Percentiles rank a stretch among this genome's conserved stretches.
phyloP scores from a whole-genome alignment of 1,139 yeast genomes.

The Candida mesenterica region DNA sequence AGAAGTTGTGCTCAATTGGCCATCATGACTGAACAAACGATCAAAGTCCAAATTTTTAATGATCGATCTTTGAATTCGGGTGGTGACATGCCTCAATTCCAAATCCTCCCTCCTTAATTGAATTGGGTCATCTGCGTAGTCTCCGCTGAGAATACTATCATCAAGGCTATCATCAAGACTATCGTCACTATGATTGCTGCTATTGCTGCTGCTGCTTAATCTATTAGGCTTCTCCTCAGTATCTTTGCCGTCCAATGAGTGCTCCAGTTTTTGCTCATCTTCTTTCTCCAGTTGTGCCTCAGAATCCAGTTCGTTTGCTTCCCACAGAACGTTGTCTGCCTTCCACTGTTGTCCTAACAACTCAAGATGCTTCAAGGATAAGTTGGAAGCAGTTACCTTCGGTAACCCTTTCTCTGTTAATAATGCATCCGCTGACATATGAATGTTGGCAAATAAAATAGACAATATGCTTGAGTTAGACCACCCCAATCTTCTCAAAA shows the following conservation, averaged over 20 bases:
- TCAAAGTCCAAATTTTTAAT: conserved; percentile 26
- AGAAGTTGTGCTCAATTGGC: conserved; percentile 30
- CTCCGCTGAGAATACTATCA: conserved; percentile 1
- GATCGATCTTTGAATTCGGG: conserved; percentile 17
- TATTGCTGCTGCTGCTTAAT: no score
- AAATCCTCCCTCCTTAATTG: neutral
- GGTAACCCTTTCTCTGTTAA: conserved; percentile 29
- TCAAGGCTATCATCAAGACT: conserved; percentile 3
- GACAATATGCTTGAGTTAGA: conserved; percentile 29
- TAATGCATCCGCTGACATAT: conserved; percentile 35
- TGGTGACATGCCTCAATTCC: neutral
- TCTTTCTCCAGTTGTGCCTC: neutral
- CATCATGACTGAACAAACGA: conserved; percentile 32
- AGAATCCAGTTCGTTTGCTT: neutral
- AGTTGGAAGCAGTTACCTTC: conserved; percentile 32
- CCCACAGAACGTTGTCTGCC: conserved; percentile 13
- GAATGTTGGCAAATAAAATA: conserved; percentile 30
- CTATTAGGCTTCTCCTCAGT: no score
- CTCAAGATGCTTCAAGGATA: conserved; percentile 33
- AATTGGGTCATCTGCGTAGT: conserved; percentile 1
- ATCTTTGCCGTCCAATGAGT: no score
- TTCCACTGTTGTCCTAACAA: conserved; percentile 33
- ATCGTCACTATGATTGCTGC: conserved; percentile 3
- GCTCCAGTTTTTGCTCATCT: no score
- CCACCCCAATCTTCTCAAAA: conserved; percentile 34